These are phyloP conservation scores for Ceratobasidium sp. DNA, from an alignment of 1,284 basidiomycete species.

Conservation along the genomic window DNA sequence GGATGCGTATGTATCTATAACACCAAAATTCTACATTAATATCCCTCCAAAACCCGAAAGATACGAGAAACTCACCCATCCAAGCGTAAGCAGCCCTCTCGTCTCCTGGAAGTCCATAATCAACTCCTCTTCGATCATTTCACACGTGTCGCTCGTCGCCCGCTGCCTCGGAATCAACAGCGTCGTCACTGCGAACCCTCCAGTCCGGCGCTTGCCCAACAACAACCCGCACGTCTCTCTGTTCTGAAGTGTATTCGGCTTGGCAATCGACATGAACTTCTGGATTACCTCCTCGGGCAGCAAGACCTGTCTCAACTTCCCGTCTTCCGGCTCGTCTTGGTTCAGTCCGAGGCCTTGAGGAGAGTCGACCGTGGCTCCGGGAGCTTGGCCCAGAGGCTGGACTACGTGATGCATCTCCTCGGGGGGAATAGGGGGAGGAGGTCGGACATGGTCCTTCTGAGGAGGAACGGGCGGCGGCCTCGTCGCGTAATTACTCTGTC, in stretches of 20 bases:
- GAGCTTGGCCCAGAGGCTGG: neutral
- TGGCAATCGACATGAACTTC: conserved; percentile 78
- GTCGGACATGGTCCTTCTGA: neutral
- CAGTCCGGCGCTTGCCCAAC: conserved; percentile 69
- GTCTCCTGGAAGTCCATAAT: conserved; percentile 87
- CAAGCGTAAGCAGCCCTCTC: conserved; percentile 80
- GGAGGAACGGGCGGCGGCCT: conserved; percentile 31
- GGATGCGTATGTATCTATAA: conserved; percentile 91
- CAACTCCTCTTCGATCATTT: conserved; percentile 88
- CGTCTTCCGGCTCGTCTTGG: conserved; percentile 30
- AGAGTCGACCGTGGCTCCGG: neutral
- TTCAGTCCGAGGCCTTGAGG: conserved; percentile 8
- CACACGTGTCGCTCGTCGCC: conserved; percentile 88
- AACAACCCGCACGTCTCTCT: conserved; percentile 77
- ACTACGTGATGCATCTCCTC: neutral
- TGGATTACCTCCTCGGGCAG: conserved; percentile 77
- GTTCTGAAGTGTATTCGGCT: conserved; percentile 70
- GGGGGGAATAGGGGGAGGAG: neutral
- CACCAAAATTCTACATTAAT: conserved; percentile 27
- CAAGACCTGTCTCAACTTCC: conserved; percentile 36
- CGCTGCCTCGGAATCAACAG: conserved; percentile 86
- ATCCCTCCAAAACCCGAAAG: conserved; percentile 14
- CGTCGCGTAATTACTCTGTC: conserved; percentile 34
- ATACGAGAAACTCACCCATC: conserved; percentile 75
- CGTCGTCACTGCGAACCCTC: conserved; percentile 77